Conservation (phyloP, 2,329 filamentous ascomycete genomes). For the Daldinia sp. region DNA sequence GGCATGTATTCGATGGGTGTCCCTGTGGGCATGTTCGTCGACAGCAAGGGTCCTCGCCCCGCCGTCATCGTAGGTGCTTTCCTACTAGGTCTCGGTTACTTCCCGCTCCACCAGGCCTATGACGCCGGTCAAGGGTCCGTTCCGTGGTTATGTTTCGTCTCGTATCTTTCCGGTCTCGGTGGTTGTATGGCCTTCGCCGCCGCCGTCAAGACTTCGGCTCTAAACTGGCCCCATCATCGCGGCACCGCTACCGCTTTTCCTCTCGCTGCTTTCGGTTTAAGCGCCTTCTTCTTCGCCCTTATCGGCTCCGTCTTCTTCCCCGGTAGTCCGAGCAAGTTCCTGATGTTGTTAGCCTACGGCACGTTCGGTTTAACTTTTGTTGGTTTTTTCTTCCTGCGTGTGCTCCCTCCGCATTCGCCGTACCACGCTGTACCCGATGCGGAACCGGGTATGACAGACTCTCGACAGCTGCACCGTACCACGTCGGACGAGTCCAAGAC, state of each 20-base stretch:
- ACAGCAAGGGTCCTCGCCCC: constrained; percentile 80
- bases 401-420: constrained; percentile 63
- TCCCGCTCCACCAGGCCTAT: constrained; percentile 82
- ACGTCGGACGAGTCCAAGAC: constrained; percentile 54
- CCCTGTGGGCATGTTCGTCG: constrained; percentile 87
- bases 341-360: constrained; percentile 80
- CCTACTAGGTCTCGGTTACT: constrained; percentile 81
- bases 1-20: constrained; percentile 95
- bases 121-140: constrained; percentile 70
- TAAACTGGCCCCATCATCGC: constrained; percentile 90
- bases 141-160: constrained; percentile 77
- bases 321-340: constrained; percentile 81
- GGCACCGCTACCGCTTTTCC: constrained; percentile 96
- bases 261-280: constrained; percentile 89
- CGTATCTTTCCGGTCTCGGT: constrained; percentile 85
- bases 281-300: constrained; percentile 94
- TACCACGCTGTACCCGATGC: constrained; percentile 65
- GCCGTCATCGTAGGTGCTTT: constrained; percentile 79
- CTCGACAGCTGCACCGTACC: constrained; percentile 54
- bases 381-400: constrained; percentile 85
- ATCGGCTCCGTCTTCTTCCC: constrained; percentile 81
- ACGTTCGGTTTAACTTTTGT: constrained; percentile 78
- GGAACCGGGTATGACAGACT: constrained; percentile 48
- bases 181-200: constrained; percentile 92
- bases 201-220: constrained; percentile 83